These are phyloP conservation scores for Mycena maculata DNA, from an alignment of 768 basidiomycete genomes.

Conservation along the genomic window DNA sequence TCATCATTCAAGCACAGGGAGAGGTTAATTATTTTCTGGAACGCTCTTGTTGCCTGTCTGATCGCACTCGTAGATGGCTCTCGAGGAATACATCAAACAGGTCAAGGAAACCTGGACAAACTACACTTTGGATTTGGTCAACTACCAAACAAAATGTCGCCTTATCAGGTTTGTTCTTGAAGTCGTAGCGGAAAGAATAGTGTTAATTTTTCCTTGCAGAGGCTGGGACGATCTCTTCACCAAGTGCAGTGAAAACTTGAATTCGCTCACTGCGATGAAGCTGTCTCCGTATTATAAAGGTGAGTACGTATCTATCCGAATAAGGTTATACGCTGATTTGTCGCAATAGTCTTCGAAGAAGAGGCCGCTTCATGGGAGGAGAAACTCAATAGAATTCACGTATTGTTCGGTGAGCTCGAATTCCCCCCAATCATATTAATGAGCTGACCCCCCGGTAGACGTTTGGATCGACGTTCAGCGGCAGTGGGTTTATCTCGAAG, in stretches of 20 bases:
- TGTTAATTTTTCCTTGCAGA: constrained; percentile 51
- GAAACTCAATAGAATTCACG: constrained; percentile 95
- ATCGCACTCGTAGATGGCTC: constrained; percentile 78
- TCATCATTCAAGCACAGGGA: constrained; percentile 97
- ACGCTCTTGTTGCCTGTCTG: constrained; percentile 26
- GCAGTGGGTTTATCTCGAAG: constrained; percentile 99
- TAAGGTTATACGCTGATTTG: constrained; percentile 9
- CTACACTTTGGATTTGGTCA: constrained; percentile 95
- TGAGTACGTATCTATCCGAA: constrained; percentile 41
- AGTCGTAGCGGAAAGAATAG: constrained; percentile 1
- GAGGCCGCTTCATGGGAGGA: constrained; percentile 97
- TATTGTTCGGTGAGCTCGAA: constrained; percentile 81
- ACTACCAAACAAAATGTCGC: constrained; percentile 99
- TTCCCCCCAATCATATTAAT: constrained; percentile 20
- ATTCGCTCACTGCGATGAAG: constrained; percentile 97
- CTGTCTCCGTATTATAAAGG: constrained; percentile 98
- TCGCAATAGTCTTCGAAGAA: constrained; percentile 81
- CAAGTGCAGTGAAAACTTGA: constrained; percentile 97
- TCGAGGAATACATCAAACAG: constrained; percentile 95
- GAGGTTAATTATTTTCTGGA: constrained; percentile 65
- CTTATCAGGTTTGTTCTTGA: constrained; percentile 74
- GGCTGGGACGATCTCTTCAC: constrained; percentile 98
- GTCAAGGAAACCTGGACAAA: constrained; percentile 98
- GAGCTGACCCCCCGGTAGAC: constrained; percentile 57
- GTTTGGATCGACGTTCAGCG: constrained; percentile 99